Evolutionary conservation across 2,329 filamentous ascomycete genomes (phyloP).

Genomic region (Neofusicoccum kwambonambiense): DNA sequence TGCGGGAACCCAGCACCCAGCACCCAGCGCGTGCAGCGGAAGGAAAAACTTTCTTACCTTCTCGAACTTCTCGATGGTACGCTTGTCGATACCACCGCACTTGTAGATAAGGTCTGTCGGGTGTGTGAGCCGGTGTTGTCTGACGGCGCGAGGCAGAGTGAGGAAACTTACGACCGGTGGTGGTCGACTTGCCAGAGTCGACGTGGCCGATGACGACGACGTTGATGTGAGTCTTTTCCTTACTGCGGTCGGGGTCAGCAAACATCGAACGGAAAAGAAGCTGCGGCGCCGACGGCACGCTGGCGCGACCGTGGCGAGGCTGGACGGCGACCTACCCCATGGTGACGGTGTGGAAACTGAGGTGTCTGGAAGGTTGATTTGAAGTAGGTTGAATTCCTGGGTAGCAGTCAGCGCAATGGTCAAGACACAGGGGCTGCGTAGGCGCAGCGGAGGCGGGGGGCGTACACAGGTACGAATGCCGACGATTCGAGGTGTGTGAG

Average conservation of each 20-base stretch:
- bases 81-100: conserved; percentile 99
- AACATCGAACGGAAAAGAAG: conserved; percentile 14
- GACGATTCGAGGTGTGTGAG: conserved; percentile 28
- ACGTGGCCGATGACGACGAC: conserved; percentile 99
- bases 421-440: not conserved
- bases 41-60: conserved; percentile 66
- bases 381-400: conserved; percentile 31
- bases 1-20: conserved; percentile 22
- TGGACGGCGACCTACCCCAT: conserved; percentile 57
- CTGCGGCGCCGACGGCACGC: not conserved
- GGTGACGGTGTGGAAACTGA: conserved; percentile 46
- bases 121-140: conserved; percentile 33
- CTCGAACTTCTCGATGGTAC: conserved; percentile 99
- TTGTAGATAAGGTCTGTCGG: conserved; percentile 97
- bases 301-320: conserved; percentile 11
- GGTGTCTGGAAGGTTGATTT: conserved; percentile 29
- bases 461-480: conserved; percentile 26
- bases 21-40: conserved; percentile 19
- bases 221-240: conserved; percentile 91
- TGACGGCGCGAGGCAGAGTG: conserved; percentile 23
- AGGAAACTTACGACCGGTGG: conserved; percentile 69
- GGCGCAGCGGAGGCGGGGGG: not conserved
- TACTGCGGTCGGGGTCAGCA: conserved; percentile 57
- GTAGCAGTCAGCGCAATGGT: conserved; percentile 1
- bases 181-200: conserved; percentile 99